Evolutionary conservation across 1,139 yeast species (phyloP).

Genomic region (Hemisphaericaspora subhashii): DNA sequence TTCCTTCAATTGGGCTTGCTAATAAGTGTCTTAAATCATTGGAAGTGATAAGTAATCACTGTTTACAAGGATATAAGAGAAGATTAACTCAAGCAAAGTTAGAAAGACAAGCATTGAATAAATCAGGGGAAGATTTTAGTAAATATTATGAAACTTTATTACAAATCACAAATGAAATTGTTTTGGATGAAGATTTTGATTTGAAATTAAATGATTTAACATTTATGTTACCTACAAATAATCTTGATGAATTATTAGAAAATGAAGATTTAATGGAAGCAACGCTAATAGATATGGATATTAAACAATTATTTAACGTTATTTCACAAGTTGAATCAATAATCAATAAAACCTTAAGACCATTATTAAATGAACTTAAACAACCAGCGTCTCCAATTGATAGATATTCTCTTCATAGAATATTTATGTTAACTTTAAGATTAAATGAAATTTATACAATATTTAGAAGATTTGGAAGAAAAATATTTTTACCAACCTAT

Average conservation of each 20-base stretch:
- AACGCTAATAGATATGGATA: conserved; percentile 43
- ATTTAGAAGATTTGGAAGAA: conserved; percentile 45
- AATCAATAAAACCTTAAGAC: conserved; percentile 26
- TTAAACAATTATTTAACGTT: conserved; percentile 32
- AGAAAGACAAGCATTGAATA: conserved; percentile 23
- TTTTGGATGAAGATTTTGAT: conserved; percentile 13
- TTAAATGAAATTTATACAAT: conserved; percentile 48
- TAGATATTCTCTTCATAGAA: conserved; percentile 47
- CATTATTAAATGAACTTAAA: conserved; percentile 25
- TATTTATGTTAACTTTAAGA: conserved; percentile 45
- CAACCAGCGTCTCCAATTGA: conserved; percentile 15
- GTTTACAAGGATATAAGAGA: conserved; percentile 50
- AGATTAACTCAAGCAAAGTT: conserved; percentile 42
- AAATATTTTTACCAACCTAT: conserved; percentile 40
- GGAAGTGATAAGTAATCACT: conserved; percentile 35
- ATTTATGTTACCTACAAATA: conserved; percentile 19
- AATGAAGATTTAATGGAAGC: conserved; percentile 29
- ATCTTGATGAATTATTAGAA: conserved; percentile 12
- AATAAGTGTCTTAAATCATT: conserved; percentile 38
- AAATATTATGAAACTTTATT: conserved; percentile 11
- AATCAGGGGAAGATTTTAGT: conserved; percentile 4
- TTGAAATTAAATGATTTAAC: conserved; percentile 18
- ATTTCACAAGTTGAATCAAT: conserved; percentile 22
- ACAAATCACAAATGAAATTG: conserved; percentile 9
- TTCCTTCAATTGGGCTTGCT: conserved; percentile 32